Conservation (phyloP, 2,329 filamentous ascomycete genomes). For the Xylaria sp. region DNA sequence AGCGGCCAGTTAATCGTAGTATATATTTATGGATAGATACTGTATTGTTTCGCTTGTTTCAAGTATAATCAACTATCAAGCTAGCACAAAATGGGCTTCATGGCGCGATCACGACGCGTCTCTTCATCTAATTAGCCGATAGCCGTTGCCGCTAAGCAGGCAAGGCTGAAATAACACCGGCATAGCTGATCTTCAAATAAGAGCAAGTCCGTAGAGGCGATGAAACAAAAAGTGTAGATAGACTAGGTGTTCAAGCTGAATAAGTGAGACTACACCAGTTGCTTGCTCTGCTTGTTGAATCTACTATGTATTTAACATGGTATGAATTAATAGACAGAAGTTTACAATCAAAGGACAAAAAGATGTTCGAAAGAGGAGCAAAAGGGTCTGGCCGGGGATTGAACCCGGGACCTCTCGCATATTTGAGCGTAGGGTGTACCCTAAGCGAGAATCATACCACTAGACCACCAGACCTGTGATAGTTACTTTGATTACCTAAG, state of each 20-base stretch:
- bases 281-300: too few species aligned
- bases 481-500: neutral
- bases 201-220: too few species aligned
- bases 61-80: neutral
- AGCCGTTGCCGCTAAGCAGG: neutral
- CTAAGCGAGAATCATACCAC: constrained; percentile 79
- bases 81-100: neutral
- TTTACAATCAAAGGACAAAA: too few species aligned
- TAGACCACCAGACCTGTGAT: constrained; percentile 64
- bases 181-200: too few species aligned
- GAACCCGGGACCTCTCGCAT: constrained; percentile 57
- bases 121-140: neutral
- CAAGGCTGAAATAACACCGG: neutral
- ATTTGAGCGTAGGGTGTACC: constrained; percentile 50
- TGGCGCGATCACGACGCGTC: neutral
- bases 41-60: neutral
- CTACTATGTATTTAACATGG: too few species aligned
- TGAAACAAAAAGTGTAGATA: too few species aligned
- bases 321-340: too few species aligned
- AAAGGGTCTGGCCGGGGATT: constrained; percentile 52
- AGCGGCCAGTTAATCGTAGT: too few species aligned
- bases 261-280: too few species aligned
- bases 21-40: neutral
- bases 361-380: neutral
- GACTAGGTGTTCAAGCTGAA: too few species aligned